Percentiles rank a stretch among this genome's conserved stretches.
phyloP scores from a whole-genome alignment of 768 basidiomycete genomes.

The Serendipita indica region DNA sequence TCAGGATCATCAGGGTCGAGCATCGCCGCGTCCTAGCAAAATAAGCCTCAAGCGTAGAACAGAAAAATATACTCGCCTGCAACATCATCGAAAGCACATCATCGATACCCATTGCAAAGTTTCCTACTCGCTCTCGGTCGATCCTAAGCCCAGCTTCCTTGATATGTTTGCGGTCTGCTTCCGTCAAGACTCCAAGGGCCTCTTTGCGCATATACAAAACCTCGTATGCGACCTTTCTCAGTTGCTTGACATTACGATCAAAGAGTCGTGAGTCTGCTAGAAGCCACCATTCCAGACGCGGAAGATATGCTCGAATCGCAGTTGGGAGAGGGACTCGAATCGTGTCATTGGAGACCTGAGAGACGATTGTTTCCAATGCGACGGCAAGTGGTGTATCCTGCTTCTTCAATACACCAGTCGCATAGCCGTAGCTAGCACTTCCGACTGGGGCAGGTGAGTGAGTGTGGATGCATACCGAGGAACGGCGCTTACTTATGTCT shows the following conservation, averaged over 20 bases:
- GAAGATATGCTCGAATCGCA: not conserved
- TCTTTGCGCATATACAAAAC: constrained; percentile 8
- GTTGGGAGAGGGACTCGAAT: not conserved
- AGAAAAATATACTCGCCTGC: not conserved
- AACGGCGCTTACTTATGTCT: not conserved
- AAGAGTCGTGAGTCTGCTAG: not conserved
- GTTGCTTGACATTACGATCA: not conserved
- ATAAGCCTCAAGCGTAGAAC: not conserved
- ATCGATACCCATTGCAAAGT: constrained; percentile 7
- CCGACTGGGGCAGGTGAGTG: not conserved
- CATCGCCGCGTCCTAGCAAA: constrained; percentile 1
- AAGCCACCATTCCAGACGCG: constrained; percentile 5
- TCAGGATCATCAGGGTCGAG: constrained; percentile 6
- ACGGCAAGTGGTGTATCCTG: constrained; percentile 5
- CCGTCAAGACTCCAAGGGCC: not conserved
- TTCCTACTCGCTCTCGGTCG: not conserved
- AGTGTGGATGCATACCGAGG: not conserved
- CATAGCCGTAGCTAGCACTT: not conserved
- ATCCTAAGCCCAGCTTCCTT: not conserved
- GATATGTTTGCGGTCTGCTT: not conserved
- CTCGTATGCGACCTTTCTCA: constrained; percentile 1
- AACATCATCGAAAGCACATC: constrained; percentile 6
- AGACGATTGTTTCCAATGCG: not conserved
- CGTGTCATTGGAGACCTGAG: constrained; percentile 1
- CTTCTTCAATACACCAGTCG: not conserved